Conservation (phyloP, 768 basidiomycete species). For the Lactifluus pinguis region DNA sequence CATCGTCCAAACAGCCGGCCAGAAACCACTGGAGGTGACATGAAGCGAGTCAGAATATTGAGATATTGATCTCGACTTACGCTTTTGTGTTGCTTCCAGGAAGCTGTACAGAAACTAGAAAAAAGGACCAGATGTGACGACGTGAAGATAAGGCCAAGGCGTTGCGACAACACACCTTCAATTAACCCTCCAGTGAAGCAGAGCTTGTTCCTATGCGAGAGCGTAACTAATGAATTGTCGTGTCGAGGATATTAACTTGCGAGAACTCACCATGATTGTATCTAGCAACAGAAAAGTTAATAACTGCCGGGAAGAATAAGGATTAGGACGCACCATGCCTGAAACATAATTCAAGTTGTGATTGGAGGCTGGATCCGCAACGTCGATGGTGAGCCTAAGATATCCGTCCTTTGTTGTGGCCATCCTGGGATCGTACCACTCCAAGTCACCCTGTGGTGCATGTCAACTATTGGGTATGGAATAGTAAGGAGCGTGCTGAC, state of each 20-base stretch:
- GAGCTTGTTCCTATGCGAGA: slow-evolving; percentile 48
- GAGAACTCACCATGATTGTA: slow-evolving; percentile 26
- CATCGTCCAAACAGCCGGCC: slow-evolving; percentile 50
- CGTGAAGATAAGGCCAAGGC: background rate
- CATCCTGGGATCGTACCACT: slow-evolving; percentile 51
- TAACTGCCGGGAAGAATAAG: background rate
- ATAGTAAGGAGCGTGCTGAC: slow-evolving; percentile 34
- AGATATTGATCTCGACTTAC: slow-evolving; percentile 1
- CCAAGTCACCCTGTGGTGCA: slow-evolving; percentile 30
- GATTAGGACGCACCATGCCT: slow-evolving; percentile 27
- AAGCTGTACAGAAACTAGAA: slow-evolving; percentile 17
- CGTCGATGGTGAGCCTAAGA: slow-evolving; percentile 40
- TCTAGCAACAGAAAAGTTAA: background rate
- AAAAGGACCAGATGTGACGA: background rate
- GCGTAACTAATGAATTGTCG: slow-evolving; percentile 1
- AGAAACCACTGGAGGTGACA: slow-evolving; percentile 32
- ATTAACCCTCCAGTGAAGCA: slow-evolving; percentile 77
- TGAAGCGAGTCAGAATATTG: slow-evolving; percentile 11
- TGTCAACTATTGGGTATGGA: background rate
- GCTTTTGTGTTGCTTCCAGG: slow-evolving; percentile 5
- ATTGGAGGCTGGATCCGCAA: slow-evolving; percentile 29
- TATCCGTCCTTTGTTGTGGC: slow-evolving; percentile 45
- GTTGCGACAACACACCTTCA: slow-evolving; percentile 28
- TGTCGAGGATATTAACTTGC: background rate
- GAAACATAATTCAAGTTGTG: slow-evolving; percentile 39